Evolutionary conservation across 2,329 filamentous ascomycete species (phyloP).

Genomic region (Didymella sp.): DNA sequence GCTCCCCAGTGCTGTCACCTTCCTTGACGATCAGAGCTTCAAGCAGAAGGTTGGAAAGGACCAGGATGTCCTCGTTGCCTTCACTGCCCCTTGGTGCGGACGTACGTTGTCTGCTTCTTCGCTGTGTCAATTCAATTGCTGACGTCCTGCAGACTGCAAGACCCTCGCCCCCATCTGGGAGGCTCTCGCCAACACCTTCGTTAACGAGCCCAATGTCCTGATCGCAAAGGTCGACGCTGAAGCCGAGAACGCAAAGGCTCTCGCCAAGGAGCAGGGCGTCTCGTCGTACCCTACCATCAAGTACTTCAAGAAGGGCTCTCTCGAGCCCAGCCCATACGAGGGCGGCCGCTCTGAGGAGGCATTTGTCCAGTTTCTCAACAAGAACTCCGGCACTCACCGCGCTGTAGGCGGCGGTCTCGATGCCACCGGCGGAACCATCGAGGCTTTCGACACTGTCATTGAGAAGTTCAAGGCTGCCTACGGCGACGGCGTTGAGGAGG

Average conservation of each 20-base stretch:
- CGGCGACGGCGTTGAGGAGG: constrained; percentile 68
- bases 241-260: constrained; percentile 80
- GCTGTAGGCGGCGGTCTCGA: constrained; percentile 80
- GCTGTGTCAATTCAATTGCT: constrained; percentile 1
- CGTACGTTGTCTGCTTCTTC: constrained; percentile 67
- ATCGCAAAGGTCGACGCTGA: constrained; percentile 97
- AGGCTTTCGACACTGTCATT: constrained; percentile 77
- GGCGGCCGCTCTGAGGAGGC: constrained; percentile 78
- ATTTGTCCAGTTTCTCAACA: constrained; percentile 83
- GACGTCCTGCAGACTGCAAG: constrained; percentile 81
- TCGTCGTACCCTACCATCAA: constrained; percentile 95
- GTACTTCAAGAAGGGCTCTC: constrained; percentile 89
- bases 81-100: constrained; percentile 98
- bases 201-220: constrained; percentile 76
- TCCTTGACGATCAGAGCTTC: constrained; percentile 82
- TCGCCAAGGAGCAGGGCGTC: constrained; percentile 77
- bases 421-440: constrained; percentile 79
- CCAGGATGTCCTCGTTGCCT: constrained; percentile 91
- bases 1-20: constrained; percentile 75
- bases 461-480: constrained; percentile 72
- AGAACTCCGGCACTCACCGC: constrained; percentile 87
- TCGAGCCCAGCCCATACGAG: constrained; percentile 72
- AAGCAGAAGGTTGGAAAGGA: constrained; percentile 78
- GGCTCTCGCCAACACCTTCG: constrained; percentile 80
- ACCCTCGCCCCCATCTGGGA: constrained; percentile 90